Evolutionary conservation across 192 early-diverging fungal species (phyloP), one percentile per base, ranked within the genome.

Genomic region (Radiomyces spectabilis): DNA sequence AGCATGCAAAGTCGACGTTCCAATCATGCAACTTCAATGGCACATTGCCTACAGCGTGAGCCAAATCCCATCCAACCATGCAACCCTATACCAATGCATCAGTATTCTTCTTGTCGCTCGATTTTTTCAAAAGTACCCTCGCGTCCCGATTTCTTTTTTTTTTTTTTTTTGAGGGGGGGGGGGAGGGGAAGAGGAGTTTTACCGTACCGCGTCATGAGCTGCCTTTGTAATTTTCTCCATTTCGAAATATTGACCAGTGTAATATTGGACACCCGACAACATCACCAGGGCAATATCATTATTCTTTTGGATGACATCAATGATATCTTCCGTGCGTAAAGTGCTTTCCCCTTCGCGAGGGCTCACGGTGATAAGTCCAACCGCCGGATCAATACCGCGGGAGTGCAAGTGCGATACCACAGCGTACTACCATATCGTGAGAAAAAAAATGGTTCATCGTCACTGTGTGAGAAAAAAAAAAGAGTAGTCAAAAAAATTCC

Each of bases 1-100:
- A 97, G 62, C 85, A 86, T 9, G 95, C 96, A 85, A 97, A 97
- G 63, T 99, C 96, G 9, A 94, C 92, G 30, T 83, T 74, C 96
- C 96, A 99, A 63, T 93, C 91, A 68, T 97, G 92, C 55, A 99
- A 71, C 33, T 79, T 57, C 42, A 97, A 66, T 29, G 84, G 84
- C 1, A 95, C 82, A 75, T 99, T 99, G 32, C 96, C 96, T 9
- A 79, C 91, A 1, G 94, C 96, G 59, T 99, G 96, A 0, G 94
- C 92, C 45, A 99, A 77, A 68, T 99, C 94, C 74, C 84, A 95
- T 1, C 92, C 96, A 3, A 97, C 91, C 35, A 93, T 60, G 47
- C 92, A 94, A 5, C 91, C 92, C 79, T 89, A 49, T 29, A 7
- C 31, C 32, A 47, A 40, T n/a, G n/a, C 7, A 42, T n/a, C n/a